A percentile compares a stretch with the other conserved stretches of the same genome.
These are phyloP conservation scores for Sicyos edulis DNA, from an alignment of 306 rosid genomes.

Conservation along the genomic window DNA sequence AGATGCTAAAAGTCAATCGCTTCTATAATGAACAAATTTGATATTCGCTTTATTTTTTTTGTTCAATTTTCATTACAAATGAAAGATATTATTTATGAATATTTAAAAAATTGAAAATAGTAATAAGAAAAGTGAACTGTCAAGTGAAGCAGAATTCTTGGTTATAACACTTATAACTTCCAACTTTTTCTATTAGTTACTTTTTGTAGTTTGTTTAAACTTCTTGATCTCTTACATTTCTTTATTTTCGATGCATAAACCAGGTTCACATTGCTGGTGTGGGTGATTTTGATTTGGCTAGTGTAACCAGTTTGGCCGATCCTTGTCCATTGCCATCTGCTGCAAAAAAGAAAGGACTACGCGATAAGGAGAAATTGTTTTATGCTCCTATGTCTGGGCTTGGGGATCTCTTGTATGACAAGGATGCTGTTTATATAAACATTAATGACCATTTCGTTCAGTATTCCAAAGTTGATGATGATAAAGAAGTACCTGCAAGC, in stretches of 20 bases:
- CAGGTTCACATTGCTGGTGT: constrained; percentile 97
- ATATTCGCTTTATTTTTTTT: neutral
- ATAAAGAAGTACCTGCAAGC: constrained; percentile 35
- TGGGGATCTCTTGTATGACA: constrained; percentile 91
- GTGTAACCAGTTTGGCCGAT: constrained; percentile 57
- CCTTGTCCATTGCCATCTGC: constrained; percentile 97
- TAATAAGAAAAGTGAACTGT: too few species aligned
- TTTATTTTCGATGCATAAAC: constrained; percentile 29
- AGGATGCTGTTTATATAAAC: constrained; percentile 89
- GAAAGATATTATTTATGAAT: too few species aligned
- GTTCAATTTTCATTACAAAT: too few species aligned
- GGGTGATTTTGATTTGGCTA: constrained; percentile 72
- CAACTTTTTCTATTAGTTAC: too few species aligned
- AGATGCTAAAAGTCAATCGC: too few species aligned
- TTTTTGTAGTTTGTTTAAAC: neutral
- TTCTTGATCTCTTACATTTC: neutral
- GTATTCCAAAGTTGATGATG: constrained; percentile 59
- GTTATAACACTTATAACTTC: too few species aligned
- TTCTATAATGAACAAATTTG: neutral
- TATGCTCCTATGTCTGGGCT: constrained; percentile 96
- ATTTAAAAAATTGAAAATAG: too few species aligned
- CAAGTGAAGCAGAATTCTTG: too few species aligned
- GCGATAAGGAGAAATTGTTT: constrained; percentile 81
- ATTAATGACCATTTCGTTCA: constrained; percentile 79
- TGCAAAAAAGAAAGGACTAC: constrained; percentile 93